phyloP scores from a whole-genome alignment of 495 filamentous ascomycete genomes.

The Penicillium simplicissimum region DNA sequence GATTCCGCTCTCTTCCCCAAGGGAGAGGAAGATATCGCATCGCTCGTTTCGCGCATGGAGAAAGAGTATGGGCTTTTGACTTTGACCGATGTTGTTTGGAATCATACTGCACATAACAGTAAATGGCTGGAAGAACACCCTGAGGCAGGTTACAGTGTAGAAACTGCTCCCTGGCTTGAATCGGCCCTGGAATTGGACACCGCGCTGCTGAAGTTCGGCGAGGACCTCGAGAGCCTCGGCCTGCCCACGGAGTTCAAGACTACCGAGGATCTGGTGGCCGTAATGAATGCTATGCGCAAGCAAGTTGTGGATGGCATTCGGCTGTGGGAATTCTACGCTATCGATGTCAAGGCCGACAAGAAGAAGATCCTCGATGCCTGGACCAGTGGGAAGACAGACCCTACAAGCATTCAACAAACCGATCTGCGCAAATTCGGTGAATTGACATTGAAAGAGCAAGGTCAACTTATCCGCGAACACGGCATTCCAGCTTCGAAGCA shows the following conservation, averaged over 20 bases:
- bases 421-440: slow-evolving; percentile 47
- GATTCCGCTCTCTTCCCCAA: slow-evolving; percentile 80
- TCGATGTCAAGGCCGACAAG: slow-evolving; percentile 74
- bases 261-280: slow-evolving; percentile 70
- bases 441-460: slow-evolving; percentile 59
- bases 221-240: slow-evolving; percentile 63
- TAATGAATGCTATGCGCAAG: slow-evolving; percentile 83
- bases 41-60: slow-evolving; percentile 79
- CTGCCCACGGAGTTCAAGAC: slow-evolving; percentile 72
- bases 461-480: slow-evolving; percentile 58
- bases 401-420: slow-evolving; percentile 38
- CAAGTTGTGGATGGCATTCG: slow-evolving; percentile 72
- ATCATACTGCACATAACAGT: slow-evolving; percentile 96
- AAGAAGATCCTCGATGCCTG: slow-evolving; percentile 70
- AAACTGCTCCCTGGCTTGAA: slow-evolving; percentile 90
- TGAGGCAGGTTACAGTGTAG: slow-evolving; percentile 92
- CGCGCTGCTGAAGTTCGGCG: slow-evolving; percentile 74
- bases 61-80: slow-evolving; percentile 80
- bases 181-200: slow-evolving; percentile 86
- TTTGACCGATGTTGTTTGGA: slow-evolving; percentile 96
- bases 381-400: slow-evolving; percentile 54
- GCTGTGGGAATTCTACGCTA: slow-evolving; percentile 91
- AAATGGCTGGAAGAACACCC: slow-evolving; percentile 93
- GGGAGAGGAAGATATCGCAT: slow-evolving; percentile 80
- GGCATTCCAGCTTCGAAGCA: slow-evolving; percentile 68